Evolutionary conservation across 1,139 yeast species (phyloP).

Genomic region (Lodderomyces theae): DNA sequence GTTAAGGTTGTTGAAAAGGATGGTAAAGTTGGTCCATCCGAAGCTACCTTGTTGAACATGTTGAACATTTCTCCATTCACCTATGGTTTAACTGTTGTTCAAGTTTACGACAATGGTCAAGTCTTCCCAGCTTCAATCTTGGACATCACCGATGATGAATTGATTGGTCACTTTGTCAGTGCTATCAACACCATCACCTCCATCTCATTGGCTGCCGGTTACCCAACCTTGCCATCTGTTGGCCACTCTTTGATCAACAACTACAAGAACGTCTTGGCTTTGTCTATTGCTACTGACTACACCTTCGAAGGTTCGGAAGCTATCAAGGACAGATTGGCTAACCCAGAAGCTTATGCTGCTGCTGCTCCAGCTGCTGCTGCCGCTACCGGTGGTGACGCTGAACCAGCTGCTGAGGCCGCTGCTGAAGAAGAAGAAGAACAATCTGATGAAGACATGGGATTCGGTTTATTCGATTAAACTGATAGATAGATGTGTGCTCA

Average conservation of each 20-base stretch:
- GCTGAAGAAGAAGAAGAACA: conserved; percentile 72
- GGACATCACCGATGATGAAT: conserved; percentile 98
- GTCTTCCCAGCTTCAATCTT: conserved; percentile 94
- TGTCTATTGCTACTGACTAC: conserved; percentile 98
- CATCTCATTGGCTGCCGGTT: conserved; percentile 94
- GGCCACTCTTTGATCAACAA: conserved; percentile 98
- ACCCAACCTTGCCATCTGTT: conserved; percentile 99
- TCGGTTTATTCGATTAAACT: conserved; percentile 96
- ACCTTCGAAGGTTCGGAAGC: conserved; percentile 99
- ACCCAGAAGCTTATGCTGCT: conserved; percentile 92
- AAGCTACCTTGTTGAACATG: conserved; percentile 98
- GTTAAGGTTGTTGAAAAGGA: conserved; percentile 91
- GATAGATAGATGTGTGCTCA: conserved; percentile 6
- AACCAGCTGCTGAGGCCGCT: conserved; percentile 59
- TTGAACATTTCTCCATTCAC: conserved; percentile 99
- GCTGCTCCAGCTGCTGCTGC: conserved; percentile 97
- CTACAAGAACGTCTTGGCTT: conserved; percentile 98
- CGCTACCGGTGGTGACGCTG: conserved; percentile 74
- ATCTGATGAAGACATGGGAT: conserved; percentile 87
- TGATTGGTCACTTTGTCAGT: conserved; percentile 84
- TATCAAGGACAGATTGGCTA: conserved; percentile 91
- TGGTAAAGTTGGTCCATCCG: conserved; percentile 96
- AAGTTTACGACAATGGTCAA: conserved; percentile 98
- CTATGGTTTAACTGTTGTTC: conserved; percentile 94
- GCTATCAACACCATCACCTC: conserved; percentile 95